Evolutionary conservation across 179 eudicot species (phyloP).

Genomic region (Amaranthus tricolor): DNA sequence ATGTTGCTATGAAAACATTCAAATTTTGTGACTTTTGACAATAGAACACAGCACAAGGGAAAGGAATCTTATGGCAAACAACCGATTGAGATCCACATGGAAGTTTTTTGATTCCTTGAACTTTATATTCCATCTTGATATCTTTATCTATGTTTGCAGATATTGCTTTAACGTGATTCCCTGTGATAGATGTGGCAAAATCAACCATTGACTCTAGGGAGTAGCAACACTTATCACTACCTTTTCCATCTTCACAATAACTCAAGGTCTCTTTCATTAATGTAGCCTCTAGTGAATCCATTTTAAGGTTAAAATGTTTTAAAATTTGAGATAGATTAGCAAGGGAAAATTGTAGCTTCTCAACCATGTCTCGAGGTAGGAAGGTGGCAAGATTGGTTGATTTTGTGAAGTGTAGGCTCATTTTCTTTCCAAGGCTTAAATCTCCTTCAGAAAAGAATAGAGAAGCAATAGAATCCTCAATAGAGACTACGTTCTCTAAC

Average conservation of each 20-base stretch:
- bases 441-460: conserved; percentile 23
- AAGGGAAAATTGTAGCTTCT: conserved; percentile 58
- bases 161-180: conserved; percentile 40
- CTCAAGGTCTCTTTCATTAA: conserved; percentile 44
- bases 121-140: conserved; percentile 21
- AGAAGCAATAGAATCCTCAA: conserved; percentile 21
- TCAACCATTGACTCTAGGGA: conserved; percentile 82
- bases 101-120: conserved; percentile 34
- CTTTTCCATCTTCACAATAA: conserved; percentile 50
- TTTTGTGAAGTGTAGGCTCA: conserved; percentile 55
- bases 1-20: conserved; percentile 40
- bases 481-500: neutral
- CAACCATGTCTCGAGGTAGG: conserved; percentile 47
- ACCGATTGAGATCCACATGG: conserved; percentile 33
- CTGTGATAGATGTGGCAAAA: conserved; percentile 49
- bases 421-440: conserved; percentile 29
- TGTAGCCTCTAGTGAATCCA: conserved; percentile 46
- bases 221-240: conserved; percentile 62
- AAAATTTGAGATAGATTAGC: conserved; percentile 39
- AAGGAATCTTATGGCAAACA: conserved; percentile 59
- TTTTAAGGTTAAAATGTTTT: conserved; percentile 37
- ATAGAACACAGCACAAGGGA: conserved; percentile 60
- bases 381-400: conserved; percentile 36
- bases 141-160: conserved; percentile 42
- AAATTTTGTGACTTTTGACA: conserved; percentile 49